Base-by-base conservation (phyloP, 345 rosid genomes). In the Gossypium stocksii region DNA sequence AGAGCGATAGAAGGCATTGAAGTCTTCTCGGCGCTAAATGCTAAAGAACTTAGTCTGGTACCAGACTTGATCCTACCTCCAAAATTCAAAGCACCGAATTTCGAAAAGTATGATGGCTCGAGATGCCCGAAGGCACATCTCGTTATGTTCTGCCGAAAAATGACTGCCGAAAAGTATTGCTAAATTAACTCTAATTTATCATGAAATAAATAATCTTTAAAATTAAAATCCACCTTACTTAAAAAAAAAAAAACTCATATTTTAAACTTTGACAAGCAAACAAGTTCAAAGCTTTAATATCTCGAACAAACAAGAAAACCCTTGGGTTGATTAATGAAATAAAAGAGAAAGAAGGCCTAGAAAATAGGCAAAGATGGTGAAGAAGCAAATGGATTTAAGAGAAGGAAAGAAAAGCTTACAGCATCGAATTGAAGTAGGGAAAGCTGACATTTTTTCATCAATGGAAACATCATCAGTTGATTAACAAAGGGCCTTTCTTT, bases 381-480 rank as follows among this genome's bases (percentile, higher is more conserved):
- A 63, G 69, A 65, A 43, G 54, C 12, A 20, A 20, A 66, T 66
- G 70, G 38, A 14, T 68, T 15, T 46, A 7, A 7, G 44, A 49
- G 72, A 49, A 6, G 58, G 9, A 15, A 15, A 16, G 44, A 3
- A 27, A 56, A 68, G 9, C 72, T 68, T 68, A 68, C 72, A 68
- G 59, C 72, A 49, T 44, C 23, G 44, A 46, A 68, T 8, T 16
- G 72, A 68, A 27, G 3, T 27, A 68, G 58, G 8, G 44, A 22
- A 68, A 68, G 38, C 72, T 49, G 72, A 25, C 59, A 68, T 67
- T 67, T 41, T 17, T 14, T 41, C 49, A 64, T 38, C 49, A 20
- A 66, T 17, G 44, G 52, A 9, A 65, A 8, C 51, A 43, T 61
- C 43, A 61, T 20, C 3, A 38, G 22, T 34, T 62, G 19, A 62